phyloP scores from a whole-genome alignment of 208 protist species.

The Acanthamoeba lenticulata region DNA sequence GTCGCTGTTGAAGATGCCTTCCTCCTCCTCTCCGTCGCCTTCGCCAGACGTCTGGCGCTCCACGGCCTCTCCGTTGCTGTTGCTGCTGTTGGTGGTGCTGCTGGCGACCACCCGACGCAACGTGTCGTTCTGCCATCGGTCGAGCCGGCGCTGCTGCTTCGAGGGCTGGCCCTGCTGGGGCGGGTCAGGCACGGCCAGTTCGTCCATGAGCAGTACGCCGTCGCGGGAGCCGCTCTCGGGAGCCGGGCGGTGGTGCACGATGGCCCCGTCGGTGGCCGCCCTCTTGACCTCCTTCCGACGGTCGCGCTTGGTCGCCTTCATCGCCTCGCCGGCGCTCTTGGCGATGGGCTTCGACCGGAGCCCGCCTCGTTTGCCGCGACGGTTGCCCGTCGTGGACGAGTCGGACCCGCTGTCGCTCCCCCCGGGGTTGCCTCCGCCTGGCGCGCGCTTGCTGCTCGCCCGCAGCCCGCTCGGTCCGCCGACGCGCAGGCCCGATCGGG shows the following conservation, averaged over 20 bases:
- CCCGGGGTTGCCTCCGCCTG: background rate
- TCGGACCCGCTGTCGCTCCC: background rate
- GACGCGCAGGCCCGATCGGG: background rate
- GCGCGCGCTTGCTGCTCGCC: background rate
- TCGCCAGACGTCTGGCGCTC: too few species aligned
- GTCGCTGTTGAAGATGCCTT: background rate
- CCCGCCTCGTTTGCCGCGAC: background rate
- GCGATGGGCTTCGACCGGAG: background rate
- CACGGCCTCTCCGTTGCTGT: background rate
- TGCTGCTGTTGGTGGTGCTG: background rate
- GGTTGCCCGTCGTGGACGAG: background rate
- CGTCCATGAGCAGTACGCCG: too few species aligned
- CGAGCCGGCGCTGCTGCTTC: background rate
- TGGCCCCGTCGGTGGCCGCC: background rate
- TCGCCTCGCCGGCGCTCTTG: background rate
- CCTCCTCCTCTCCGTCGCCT: background rate
- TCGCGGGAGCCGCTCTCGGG: background rate
- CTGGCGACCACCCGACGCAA: background rate
- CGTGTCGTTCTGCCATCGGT: background rate
- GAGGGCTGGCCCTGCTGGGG: background rate
- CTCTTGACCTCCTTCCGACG: background rate
- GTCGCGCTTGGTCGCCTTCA: background rate
- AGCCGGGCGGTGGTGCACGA: background rate
- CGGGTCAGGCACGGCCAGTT: background rate
- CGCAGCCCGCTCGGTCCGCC: background rate